Conservation (phyloP, 192 early-diverging fungal genomes). For the Gigaspora rosea region DNA sequence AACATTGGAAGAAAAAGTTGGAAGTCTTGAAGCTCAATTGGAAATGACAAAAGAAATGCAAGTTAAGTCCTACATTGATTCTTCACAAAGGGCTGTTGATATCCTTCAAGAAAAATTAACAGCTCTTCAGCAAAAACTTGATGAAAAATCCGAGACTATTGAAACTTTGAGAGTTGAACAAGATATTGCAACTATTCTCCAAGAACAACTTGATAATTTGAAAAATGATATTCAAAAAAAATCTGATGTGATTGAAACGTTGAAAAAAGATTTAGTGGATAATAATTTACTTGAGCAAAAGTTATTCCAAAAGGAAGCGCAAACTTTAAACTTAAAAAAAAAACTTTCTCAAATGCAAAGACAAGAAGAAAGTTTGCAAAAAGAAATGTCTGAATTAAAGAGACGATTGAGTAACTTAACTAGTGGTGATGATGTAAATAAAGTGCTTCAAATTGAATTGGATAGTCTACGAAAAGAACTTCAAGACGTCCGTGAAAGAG, state of each 20-base stretch:
- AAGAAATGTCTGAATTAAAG: conserved; percentile 28
- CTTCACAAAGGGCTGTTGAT: conserved; percentile 9
- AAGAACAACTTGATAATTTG: conserved; percentile 21
- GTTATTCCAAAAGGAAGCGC: conserved; percentile 21
- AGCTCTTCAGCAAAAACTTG: conserved; percentile 26
- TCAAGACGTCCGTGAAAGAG: not conserved
- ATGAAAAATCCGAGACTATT: conserved; percentile 6
- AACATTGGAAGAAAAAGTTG: conserved; percentile 18
- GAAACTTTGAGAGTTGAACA: conserved; percentile 23
- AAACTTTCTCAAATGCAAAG: conserved; percentile 27
- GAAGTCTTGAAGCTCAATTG: conserved; percentile 20
- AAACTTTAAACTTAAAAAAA: conserved; percentile 1
- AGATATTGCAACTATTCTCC: conserved; percentile 9
- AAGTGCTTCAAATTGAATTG: conserved; percentile 18
- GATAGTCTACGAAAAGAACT: conserved; percentile 19
- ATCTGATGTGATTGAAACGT: conserved; percentile 26
- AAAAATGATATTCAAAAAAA: conserved; percentile 21
- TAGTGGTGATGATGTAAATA: conserved; percentile 12
- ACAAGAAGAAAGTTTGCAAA: conserved; percentile 16
- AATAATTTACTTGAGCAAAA: conserved; percentile 12
- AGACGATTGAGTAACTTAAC: not conserved
- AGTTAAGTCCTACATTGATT: conserved; percentile 3
- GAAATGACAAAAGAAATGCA: conserved; percentile 8
- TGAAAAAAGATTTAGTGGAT: conserved; percentile 28
- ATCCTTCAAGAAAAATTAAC: conserved; percentile 14